These are phyloP conservation scores for Pachyrhizus erosus DNA, from an alignment of 306 rosid species.

Conservation along the genomic window DNA sequence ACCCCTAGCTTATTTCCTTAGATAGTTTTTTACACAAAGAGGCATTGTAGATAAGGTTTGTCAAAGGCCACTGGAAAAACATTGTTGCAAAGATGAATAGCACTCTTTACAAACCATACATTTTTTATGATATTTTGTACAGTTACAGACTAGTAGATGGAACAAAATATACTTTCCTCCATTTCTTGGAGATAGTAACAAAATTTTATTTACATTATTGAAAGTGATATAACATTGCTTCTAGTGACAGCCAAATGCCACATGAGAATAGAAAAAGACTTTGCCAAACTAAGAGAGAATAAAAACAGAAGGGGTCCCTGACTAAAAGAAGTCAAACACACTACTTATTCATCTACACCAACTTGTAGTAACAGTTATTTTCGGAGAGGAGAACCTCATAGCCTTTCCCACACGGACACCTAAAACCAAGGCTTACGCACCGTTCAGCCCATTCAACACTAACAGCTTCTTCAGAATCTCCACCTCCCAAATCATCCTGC, in stretches of 20 bases:
- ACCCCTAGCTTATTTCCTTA: background rate
- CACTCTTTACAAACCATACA: background rate
- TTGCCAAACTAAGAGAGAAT: background rate
- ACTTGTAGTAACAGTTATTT: conserved; percentile 67
- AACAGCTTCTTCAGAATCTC: conserved; percentile 51
- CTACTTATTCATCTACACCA: conserved; percentile 45
- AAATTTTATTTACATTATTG: conserved; percentile 4
- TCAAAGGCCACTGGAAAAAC: background rate
- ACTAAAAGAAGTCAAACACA: background rate
- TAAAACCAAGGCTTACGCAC: conserved; percentile 51
- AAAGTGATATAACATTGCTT: conserved; percentile 12
- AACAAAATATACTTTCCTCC: background rate
- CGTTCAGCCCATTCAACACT: conserved; percentile 60
- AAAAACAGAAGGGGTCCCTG: conserved; percentile 3
- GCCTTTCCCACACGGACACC: conserved; percentile 67
- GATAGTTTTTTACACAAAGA: background rate
- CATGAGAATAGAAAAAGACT: background rate
- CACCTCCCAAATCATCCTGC: conserved; percentile 47
- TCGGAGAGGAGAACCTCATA: conserved; percentile 60
- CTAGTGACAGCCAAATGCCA: conserved; percentile 10
- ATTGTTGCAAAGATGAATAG: background rate
- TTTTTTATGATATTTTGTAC: background rate
- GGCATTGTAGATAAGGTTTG: too few relatives aligned
- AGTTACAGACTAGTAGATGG: background rate
- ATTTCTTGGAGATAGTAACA: conserved; percentile 28